Percentiles rank a stretch among this genome's conserved stretches.
These are phyloP conservation scores for Sclerotinia borealis DNA, from an alignment of 2,329 filamentous ascomycete species.

Conservation along the genomic window DNA sequence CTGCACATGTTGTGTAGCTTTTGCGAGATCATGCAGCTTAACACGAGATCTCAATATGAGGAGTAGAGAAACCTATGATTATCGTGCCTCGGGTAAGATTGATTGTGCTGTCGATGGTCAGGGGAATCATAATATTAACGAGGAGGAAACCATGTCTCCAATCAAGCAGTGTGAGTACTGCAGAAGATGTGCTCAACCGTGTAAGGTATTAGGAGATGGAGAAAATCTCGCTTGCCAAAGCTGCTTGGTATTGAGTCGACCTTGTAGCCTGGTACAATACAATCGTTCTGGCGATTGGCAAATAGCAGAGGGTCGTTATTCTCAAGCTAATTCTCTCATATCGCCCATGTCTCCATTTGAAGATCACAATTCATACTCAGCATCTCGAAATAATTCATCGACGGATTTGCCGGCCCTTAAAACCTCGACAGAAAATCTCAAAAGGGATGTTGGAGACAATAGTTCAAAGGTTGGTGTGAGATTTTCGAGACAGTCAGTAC, in stretches of 20 bases:
- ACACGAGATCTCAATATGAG: conserved; percentile 29
- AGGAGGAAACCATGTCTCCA: neutral
- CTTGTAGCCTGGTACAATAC: conserved; percentile 18
- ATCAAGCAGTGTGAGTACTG: conserved; percentile 23
- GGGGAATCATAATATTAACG: neutral
- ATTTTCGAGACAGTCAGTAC: conserved; percentile 75
- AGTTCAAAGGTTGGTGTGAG: conserved; percentile 62
- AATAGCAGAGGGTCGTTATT: neutral
- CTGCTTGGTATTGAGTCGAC: conserved; percentile 18
- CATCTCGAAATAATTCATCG: conserved; percentile 16
- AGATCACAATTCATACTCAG: conserved; percentile 12
- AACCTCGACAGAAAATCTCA: conserved; percentile 54
- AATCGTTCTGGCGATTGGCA: conserved; percentile 8
- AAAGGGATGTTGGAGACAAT: conserved; percentile 39
- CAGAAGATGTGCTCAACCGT: conserved; percentile 17
- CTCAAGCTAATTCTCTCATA: neutral
- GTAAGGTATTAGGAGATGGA: conserved; percentile 18
- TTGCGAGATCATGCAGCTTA: conserved; percentile 54
- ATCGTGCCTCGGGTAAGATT: conserved; percentile 2
- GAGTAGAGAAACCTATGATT: neutral
- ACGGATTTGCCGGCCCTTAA: conserved; percentile 21
- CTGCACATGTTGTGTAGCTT: conserved; percentile 56
- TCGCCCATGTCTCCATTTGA: conserved; percentile 12
- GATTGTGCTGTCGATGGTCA: neutral
- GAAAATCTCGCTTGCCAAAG: conserved; percentile 17